Conservation (phyloP, 306 rosid genomes). For the Lupinus albus region DNA sequence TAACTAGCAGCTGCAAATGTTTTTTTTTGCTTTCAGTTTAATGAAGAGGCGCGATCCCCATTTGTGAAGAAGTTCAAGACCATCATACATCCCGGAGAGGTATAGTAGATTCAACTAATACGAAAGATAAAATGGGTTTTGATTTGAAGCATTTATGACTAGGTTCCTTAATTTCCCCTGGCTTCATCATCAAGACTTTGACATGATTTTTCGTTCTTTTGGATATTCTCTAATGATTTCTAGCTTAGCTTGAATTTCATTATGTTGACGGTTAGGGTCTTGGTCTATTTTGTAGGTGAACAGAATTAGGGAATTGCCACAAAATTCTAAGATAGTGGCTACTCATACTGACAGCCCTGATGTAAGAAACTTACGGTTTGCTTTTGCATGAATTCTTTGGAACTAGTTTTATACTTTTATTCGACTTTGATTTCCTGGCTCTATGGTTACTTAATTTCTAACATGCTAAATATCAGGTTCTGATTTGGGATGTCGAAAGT, state of each 20-base stretch:
- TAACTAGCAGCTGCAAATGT: slow-evolving; percentile 21
- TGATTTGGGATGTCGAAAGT: slow-evolving; percentile 96
- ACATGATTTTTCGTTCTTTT: slow-evolving; percentile 26
- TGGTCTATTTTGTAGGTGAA: slow-evolving; percentile 69
- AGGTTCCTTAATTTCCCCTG: slow-evolving; percentile 10
- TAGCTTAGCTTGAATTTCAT: slow-evolving; percentile 20
- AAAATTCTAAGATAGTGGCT: slow-evolving; percentile 89
- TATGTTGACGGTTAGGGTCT: background rate
- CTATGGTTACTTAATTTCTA: slow-evolving; percentile 24
- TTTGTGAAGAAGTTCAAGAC: slow-evolving; percentile 99
- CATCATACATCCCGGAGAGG: slow-evolving; percentile 99
- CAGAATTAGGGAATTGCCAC: slow-evolving; percentile 96
- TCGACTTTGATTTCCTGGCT: slow-evolving; percentile 27
- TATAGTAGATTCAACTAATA: slow-evolving; percentile 32
- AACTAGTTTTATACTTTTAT: background rate
- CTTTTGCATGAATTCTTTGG: slow-evolving; percentile 2
- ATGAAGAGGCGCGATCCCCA: slow-evolving; percentile 98
- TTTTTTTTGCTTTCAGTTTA: slow-evolving; percentile 62
- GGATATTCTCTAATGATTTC: slow-evolving; percentile 9
- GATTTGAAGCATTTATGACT: background rate
- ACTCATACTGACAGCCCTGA: slow-evolving; percentile 98
- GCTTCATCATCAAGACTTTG: slow-evolving; percentile 14
- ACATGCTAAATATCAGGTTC: slow-evolving; percentile 60
- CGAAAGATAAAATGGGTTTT: slow-evolving; percentile 2
- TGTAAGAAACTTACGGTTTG: slow-evolving; percentile 55